Percentiles rank a stretch among this genome's conserved stretches.
These are phyloP conservation scores for Pichia sp. DNA, from an alignment of 1,139 yeast genomes.

Conservation along the genomic window DNA sequence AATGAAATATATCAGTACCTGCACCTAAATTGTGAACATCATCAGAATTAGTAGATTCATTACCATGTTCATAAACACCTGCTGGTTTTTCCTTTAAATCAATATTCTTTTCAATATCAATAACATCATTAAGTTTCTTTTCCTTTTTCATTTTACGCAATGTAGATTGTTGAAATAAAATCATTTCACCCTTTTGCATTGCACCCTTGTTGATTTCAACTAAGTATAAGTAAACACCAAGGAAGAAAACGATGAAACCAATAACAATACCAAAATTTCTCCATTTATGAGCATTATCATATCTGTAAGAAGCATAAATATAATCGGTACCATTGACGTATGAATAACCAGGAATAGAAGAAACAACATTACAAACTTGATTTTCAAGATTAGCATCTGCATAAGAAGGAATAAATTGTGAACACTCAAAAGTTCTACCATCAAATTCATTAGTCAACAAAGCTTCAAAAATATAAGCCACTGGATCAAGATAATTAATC, in stretches of 20 bases:
- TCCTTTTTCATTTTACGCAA: constrained; percentile 23
- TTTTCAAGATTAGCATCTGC: constrained; percentile 34
- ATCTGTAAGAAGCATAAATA: constrained; percentile 27
- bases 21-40: constrained; percentile 15
- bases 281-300: constrained; percentile 30
- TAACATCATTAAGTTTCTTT: constrained; percentile 3
- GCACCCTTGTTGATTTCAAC: constrained; percentile 32
- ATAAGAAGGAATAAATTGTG: constrained; percentile 47
- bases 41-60: constrained; percentile 5
- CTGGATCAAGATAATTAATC: constrained; percentile 52
- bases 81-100: constrained; percentile 15
- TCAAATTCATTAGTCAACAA: constrained; percentile 50
- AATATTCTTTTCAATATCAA: constrained; percentile 11
- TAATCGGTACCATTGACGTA: constrained; percentile 29
- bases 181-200: constrained; percentile 33
- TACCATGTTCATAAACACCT: constrained; percentile 13
- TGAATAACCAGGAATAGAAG: constrained; percentile 36
- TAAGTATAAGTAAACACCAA: constrained; percentile 25
- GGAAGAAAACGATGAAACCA: constrained; percentile 30
- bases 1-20: constrained; percentile 39
- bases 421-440: constrained; percentile 47
- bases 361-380: constrained; percentile 58
- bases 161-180: constrained; percentile 28
- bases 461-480: constrained; percentile 50
- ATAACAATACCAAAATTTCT: constrained; percentile 33